Base-by-base conservation (phyloP, 352 stramenopile genomes). In the Pythium apleroticum region DNA sequence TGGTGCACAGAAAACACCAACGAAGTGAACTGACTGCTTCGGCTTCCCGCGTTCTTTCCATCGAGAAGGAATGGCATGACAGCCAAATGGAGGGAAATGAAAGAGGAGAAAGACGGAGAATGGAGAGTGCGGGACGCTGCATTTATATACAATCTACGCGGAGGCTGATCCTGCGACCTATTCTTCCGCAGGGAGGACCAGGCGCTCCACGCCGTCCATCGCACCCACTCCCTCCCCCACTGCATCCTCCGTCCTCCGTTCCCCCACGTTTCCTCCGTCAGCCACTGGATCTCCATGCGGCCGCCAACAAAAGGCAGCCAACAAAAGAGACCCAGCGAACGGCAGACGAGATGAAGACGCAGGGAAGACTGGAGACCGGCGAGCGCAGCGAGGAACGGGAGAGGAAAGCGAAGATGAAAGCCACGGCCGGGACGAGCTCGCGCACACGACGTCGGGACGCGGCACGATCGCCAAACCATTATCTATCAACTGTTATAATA, bases 401-500 rank as follows among this genome's bases (percentile, higher is more conserved):
- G 52, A 67, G 52, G 52, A 52, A 60, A 63, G 56, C 54, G 63
- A 57, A 65, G 63, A 69, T 64, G 56, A 64, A 69, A 66, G 46
- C 55, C 48, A 55, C 33, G 48, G 41, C 35, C 27, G 30, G 46
- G n/a, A n/a, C n/a, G 52, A 53, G 39, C 53, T 35, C 57, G 20
- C 17, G 53, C 17, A 17, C 39, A 49, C 30, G 25, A 64, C 46
- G 48, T 53, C 50, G 52, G 50, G 41, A 60, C 41, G 52, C 49
- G 56, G 49, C 63, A 55, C 48, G 63, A 64, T 64, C 55, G 63
- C 63, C 63, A 59, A 49, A 59, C 45, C 58, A 71, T 71, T 66
- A 71, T 71, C 65, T 71, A 71, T 71, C 65, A 71, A 71, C 65
- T 66, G 65, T 66, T 71, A 71, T 66, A 66, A 71, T 66, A 66